Evolutionary conservation across 306 rosid species (phyloP).

Genomic region (Pterocarpus macrocarpus): DNA sequence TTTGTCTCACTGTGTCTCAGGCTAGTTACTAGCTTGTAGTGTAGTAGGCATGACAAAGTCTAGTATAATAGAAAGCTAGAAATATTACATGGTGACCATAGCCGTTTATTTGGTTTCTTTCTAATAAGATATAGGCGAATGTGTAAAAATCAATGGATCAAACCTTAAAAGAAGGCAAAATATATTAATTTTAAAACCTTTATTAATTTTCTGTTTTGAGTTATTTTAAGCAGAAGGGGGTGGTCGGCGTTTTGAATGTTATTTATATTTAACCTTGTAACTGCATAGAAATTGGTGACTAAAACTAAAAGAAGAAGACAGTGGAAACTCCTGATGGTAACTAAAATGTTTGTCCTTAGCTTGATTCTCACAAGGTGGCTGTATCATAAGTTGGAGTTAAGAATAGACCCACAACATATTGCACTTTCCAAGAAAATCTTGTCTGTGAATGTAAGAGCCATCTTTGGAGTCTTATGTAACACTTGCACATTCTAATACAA

Average conservation of each 20-base stretch:
- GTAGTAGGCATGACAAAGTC: conserved; percentile 22
- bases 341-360: conserved; percentile 19
- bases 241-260: conserved; percentile 1
- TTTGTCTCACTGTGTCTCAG: conserved; percentile 40
- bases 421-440: background rate
- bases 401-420: conserved; percentile 9
- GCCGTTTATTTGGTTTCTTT: conserved; percentile 23
- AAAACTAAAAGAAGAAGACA: conserved; percentile 6
- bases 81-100: conserved; percentile 23
- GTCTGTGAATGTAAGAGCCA: conserved; percentile 39
- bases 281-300: background rate
- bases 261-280: background rate
- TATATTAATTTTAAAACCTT: background rate
- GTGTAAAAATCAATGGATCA: background rate
- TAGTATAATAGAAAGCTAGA: background rate
- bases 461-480: conserved; percentile 39
- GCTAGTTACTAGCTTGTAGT: conserved; percentile 36
- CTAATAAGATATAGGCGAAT: background rate
- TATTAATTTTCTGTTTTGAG: conserved; percentile 7
- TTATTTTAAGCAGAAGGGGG: conserved; percentile 15
- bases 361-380: background rate
- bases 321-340: conserved; percentile 38
- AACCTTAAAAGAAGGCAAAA: background rate
- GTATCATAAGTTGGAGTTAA: background rate
- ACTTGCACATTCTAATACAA: conserved; percentile 31